phyloP scores from a whole-genome alignment of 257 asterid genomes.

The Rubia yunnanensis region DNA sequence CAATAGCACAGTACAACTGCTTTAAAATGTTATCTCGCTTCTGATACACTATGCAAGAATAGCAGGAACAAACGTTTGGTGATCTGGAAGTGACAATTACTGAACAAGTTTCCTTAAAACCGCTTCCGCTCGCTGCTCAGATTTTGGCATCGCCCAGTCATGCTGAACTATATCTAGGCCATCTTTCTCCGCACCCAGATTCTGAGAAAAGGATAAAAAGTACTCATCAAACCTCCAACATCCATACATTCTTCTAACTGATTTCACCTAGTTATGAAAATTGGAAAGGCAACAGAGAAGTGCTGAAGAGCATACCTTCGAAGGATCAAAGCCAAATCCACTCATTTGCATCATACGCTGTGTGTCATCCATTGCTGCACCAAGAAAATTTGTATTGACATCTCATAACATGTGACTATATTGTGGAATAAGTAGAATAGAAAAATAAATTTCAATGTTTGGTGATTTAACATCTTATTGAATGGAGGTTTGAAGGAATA shows the following conservation, averaged over 20 bases:
- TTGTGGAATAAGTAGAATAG: neutral
- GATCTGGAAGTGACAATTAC: slow-evolving; percentile 12
- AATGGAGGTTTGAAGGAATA: neutral
- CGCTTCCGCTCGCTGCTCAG: slow-evolving; percentile 86
- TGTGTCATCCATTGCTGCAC: slow-evolving; percentile 79
- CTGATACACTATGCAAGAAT: no score
- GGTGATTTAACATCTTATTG: neutral
- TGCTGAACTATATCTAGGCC: slow-evolving; percentile 71
- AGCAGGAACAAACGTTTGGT: neutral
- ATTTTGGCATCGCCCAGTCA: slow-evolving; percentile 80
- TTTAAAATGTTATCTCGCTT: neutral
- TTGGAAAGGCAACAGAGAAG: neutral
- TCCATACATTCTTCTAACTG: neutral
- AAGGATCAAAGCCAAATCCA: slow-evolving; percentile 85
- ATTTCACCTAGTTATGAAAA: neutral
- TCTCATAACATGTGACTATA: neutral
- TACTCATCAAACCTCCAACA: neutral
- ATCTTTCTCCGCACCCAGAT: slow-evolving; percentile 90
- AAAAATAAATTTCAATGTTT: neutral
- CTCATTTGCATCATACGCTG: slow-evolving; percentile 98
- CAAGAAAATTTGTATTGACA: slow-evolving; percentile 14
- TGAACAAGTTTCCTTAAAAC: slow-evolving; percentile 54
- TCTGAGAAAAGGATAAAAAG: slow-evolving; percentile 34
- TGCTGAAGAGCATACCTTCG: slow-evolving; percentile 39
- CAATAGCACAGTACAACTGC: neutral